These are phyloP conservation scores for Waltiozyma sp. DNA, from an alignment of 1,139 yeast genomes.

Conservation along the genomic window DNA sequence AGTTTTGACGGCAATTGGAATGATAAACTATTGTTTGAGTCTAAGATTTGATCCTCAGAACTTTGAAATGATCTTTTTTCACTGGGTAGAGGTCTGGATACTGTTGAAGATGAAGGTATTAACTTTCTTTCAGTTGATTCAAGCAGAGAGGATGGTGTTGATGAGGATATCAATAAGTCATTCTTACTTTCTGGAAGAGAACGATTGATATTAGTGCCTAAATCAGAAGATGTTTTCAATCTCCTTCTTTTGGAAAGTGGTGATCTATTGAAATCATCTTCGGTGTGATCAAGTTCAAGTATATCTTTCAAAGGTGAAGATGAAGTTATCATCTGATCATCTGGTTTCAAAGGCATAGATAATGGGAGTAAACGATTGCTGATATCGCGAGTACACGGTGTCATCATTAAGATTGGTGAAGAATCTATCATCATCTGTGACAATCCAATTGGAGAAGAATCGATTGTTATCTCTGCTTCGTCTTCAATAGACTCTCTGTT, in stretches of 20 bases:
- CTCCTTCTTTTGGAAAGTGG: not conserved
- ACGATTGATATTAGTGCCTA: too few species aligned
- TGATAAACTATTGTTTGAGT: not conserved
- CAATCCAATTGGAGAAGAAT: not conserved
- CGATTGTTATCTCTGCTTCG: not conserved
- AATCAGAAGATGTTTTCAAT: not conserved
- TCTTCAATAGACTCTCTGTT: not conserved
- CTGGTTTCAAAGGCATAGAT: not conserved
- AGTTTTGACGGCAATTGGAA: not conserved
- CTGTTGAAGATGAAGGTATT: too few species aligned
- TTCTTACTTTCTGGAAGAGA: too few species aligned
- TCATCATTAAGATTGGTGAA: not conserved
- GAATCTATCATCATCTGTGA: not conserved
- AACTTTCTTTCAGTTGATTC: too few species aligned
- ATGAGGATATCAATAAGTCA: not conserved
- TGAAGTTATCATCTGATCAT: not conserved
- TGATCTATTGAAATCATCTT: not conserved
- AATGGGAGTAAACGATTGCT: not conserved
- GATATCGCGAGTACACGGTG: not conserved
- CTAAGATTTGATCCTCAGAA: too few species aligned
- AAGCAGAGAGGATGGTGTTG: not conserved
- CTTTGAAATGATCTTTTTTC: too few species aligned
- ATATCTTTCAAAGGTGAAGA: not conserved
- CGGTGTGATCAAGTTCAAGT: not conserved
- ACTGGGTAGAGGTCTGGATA: too few species aligned